Percentiles rank a stretch among this genome's conserved stretches.
phyloP scores from a whole-genome alignment of 2,329 filamentous ascomycete genomes.

The Fusarium sp. region DNA sequence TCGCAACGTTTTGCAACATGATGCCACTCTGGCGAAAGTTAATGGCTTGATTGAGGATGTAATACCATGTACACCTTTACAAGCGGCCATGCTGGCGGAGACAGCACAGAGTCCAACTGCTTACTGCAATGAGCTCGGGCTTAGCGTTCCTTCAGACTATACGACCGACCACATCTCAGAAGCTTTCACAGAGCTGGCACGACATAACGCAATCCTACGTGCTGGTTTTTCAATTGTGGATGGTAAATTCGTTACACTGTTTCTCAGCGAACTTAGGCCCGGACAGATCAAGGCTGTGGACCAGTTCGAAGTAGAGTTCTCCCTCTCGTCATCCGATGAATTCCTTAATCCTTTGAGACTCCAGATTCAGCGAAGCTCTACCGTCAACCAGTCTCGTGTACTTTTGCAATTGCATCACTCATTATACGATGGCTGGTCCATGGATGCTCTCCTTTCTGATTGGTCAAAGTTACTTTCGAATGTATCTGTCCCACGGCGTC shows the following conservation, averaged over 20 bases:
- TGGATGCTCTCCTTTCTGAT: conserved; percentile 81
- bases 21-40: conserved; percentile 34
- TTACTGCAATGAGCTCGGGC: conserved; percentile 85
- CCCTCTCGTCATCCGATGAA: conserved; percentile 56
- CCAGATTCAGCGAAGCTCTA: conserved; percentile 61
- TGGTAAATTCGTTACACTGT: conserved; percentile 60
- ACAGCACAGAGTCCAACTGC: conserved; percentile 71
- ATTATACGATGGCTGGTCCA: conserved; percentile 94
- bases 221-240: conserved; percentile 78
- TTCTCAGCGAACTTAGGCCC: conserved; percentile 69
- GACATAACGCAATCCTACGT: conserved; percentile 77
- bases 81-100: conserved; percentile 85
- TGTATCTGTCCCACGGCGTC: conserved; percentile 56
- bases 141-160: conserved; percentile 66
- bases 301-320: conserved; percentile 57
- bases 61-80: conserved; percentile 79
- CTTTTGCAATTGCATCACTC: conserved; percentile 82
- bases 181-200: conserved; percentile 66
- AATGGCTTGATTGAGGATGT: conserved; percentile 58
- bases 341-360: conserved; percentile 73
- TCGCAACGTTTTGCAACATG: conserved; percentile 34
- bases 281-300: conserved; percentile 61
- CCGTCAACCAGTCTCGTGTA: conserved; percentile 47
- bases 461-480: conserved; percentile 66
- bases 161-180: conserved; percentile 58